Conservation (phyloP, 2,329 filamentous ascomycete genomes). For the Aureobasidium subglaciale region DNA sequence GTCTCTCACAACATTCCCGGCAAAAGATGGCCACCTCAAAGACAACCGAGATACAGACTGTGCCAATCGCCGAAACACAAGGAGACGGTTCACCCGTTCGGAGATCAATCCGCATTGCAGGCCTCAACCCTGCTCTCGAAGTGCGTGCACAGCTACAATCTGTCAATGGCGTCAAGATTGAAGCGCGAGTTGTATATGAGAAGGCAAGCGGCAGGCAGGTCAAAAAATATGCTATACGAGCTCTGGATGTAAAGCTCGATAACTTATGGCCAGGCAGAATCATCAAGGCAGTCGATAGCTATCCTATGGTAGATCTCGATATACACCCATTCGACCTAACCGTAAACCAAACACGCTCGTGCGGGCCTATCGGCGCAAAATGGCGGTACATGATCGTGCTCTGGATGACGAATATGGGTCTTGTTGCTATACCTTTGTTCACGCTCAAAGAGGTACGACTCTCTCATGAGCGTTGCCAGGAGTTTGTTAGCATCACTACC, state of each 20-base stretch:
- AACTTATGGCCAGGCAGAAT: background rate
- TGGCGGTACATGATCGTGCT: background rate
- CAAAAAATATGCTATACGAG: background rate
- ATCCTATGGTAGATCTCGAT: background rate
- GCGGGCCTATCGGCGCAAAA: background rate
- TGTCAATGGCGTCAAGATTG: background rate
- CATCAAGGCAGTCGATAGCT: background rate
- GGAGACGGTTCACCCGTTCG: no score
- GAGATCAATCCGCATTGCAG: no score
- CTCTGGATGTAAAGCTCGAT: background rate
- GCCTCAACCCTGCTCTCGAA: no score
- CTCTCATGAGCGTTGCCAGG: background rate
- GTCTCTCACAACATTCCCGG: no score
- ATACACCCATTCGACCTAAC: background rate
- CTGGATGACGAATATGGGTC: background rate
- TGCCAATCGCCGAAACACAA: no score
- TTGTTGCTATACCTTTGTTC: background rate
- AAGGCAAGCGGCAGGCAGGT: no score
- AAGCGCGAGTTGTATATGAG: background rate
- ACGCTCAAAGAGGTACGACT: background rate
- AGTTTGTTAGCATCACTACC: background rate
- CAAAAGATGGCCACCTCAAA: no score
- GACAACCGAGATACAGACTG: no score
- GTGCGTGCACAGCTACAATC: no score
- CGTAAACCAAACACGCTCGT: background rate